Evolutionary conservation across 768 basidiomycete species (phyloP), one percentile per base, ranked within the genome.

Genomic region (Panus rudis): DNA sequence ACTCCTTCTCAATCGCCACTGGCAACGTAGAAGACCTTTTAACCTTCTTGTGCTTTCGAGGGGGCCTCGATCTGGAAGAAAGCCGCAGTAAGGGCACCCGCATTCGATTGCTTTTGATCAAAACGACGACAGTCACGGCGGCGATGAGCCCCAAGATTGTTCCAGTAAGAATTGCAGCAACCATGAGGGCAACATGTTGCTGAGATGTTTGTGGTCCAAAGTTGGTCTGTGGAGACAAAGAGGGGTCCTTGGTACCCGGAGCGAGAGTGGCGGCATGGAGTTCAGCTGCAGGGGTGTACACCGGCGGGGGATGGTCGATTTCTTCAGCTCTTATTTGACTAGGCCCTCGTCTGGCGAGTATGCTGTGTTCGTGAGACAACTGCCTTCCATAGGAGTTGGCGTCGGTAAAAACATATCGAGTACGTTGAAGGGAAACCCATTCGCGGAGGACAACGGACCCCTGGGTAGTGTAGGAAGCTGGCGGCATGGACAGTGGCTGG

Each of bases 221-320:
- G 28, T 12, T 17, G 21, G 5, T 8, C 13, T 8, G 16, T 33
- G 33, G 3, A 22, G 17, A 8, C 44, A 17, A 19, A 20, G 25
- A 37, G 31, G 22, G 4, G 38, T 12, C 19, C 16, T 2, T 16
- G 20, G 30, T 16, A 33, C 16, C 27, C 14, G 22, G 24, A 20
- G 45, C 14, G n/a, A 46, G 7, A 8, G 37, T 46, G 14, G 33
- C 31, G 14, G 49, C 49, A 30, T 50, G 49, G 12, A 50, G 41
- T 16, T 26, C 20, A 16, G 40, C 14, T 14, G 34, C 32, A 13
- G 49, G 37, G n/a, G 32, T 46, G 37, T 50, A 50, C 17, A 42
- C 28, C 34, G 40, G 45, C 12, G 49, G 49, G 21, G 49, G 39
- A 27, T 43, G 27, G 16, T 26, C 26, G 10, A 35, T 35, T 20